Percentiles rank a stretch among this genome's conserved stretches.
Conservation (phyloP, 1,284 basidiomycete genomes). For the Veloporphyrellus conicus region DNA sequence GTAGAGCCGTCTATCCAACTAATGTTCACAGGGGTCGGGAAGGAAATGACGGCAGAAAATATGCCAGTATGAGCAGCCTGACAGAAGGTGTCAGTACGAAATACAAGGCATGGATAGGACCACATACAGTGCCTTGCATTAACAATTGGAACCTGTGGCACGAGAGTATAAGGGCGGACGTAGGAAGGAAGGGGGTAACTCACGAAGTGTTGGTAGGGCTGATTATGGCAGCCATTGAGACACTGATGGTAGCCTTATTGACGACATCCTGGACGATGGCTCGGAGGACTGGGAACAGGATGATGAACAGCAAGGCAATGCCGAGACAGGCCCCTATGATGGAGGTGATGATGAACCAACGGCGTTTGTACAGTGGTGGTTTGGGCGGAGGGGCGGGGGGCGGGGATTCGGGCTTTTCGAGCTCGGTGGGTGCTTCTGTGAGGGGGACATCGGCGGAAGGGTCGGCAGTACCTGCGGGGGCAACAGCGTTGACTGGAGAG, state of each 20-base stretch:
- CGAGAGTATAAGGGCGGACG: background rate
- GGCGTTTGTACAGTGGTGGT: slow-evolving; percentile 38
- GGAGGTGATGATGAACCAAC: slow-evolving; percentile 46
- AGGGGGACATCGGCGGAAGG: slow-evolving; percentile 14
- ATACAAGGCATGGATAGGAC: background rate
- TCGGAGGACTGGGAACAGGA: slow-evolving; percentile 60
- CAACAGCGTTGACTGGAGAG: slow-evolving; percentile 1
- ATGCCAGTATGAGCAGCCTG: slow-evolving; percentile 62
- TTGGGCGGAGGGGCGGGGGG: slow-evolving; percentile 5
- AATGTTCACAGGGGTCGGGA: slow-evolving; percentile 51
- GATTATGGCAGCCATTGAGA: slow-evolving; percentile 49
- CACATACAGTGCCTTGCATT: slow-evolving; percentile 44
- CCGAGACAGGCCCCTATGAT: slow-evolving; percentile 40
- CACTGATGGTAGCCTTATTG: slow-evolving; percentile 48
- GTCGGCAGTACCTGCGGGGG: slow-evolving; percentile 19
- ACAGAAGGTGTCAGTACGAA: background rate
- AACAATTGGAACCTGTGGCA: slow-evolving; percentile 44
- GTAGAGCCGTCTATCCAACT: slow-evolving; percentile 49
- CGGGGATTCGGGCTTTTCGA: slow-evolving; percentile 19
- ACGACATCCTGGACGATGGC: slow-evolving; percentile 63
- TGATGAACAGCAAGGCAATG: slow-evolving; percentile 60
- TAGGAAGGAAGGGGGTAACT: slow-evolving; percentile 22
- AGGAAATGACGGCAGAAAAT: slow-evolving; percentile 55
- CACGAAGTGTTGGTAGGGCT: slow-evolving; percentile 52
- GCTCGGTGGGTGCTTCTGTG: slow-evolving; percentile 12